Conservation (phyloP, 129 eudicot genomes). For the Arctium minus region DNA sequence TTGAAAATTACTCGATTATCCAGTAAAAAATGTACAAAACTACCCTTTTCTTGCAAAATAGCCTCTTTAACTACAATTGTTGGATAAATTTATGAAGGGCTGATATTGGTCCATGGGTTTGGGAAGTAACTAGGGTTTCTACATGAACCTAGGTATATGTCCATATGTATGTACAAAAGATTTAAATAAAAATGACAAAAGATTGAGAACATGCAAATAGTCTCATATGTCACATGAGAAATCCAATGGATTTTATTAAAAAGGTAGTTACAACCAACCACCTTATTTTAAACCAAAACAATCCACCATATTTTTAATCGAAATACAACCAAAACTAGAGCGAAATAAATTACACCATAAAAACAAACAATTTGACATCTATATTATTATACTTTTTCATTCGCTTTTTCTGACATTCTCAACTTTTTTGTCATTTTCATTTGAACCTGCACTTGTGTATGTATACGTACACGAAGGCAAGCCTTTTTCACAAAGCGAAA, state of each 20-base stretch:
- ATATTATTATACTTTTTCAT: background rate
- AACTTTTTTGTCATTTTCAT: background rate
- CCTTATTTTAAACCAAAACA: background rate
- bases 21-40: too few relatives aligned
- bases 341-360: background rate
- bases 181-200: too few relatives aligned
- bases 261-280: background rate
- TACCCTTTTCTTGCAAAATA: too few relatives aligned
- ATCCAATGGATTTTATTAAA: background rate
- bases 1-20: too few relatives aligned
- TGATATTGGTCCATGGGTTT: too few relatives aligned
- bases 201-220: too few relatives aligned
- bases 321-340: background rate
- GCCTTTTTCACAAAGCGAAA: background rate
- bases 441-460: background rate
- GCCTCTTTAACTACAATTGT: too few relatives aligned
- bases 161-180: too few relatives aligned
- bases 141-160: too few relatives aligned
- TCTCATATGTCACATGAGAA: background rate
- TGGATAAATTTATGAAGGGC: too few relatives aligned
- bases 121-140: too few relatives aligned
- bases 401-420: background rate
- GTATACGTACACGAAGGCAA: background rate
- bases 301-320: background rate
- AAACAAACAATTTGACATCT: background rate